These are phyloP conservation scores for Monosporozyma solicola DNA, from an alignment of 805 yeast genomes.

Conservation along the genomic window DNA sequence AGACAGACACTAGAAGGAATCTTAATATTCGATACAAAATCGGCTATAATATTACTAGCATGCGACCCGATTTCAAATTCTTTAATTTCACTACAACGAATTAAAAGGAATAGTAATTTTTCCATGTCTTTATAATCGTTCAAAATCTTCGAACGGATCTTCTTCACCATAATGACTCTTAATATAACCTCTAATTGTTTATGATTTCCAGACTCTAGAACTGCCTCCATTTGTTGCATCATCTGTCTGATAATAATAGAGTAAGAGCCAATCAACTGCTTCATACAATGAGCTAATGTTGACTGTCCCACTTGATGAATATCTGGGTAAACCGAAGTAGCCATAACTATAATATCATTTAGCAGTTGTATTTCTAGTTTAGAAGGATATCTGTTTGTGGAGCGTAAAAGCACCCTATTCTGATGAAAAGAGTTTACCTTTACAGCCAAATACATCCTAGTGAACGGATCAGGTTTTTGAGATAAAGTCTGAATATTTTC, in stretches of 20 bases:
- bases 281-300: conserved; percentile 58
- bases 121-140: conserved; percentile 47
- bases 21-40: conserved; percentile 36
- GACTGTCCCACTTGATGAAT: conserved; percentile 65
- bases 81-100: conserved; percentile 49
- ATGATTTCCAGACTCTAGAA: conserved; percentile 41
- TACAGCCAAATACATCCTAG: conserved; percentile 68
- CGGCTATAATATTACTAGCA: conserved; percentile 45
- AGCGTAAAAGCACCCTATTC: conserved; percentile 61
- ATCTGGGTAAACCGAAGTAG: conserved; percentile 62
- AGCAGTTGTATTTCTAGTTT: conserved; percentile 53
- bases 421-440: conserved; percentile 66
- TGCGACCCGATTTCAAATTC: conserved; percentile 45
- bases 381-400: conserved; percentile 64
- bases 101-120: conserved; percentile 41
- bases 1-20: conserved; percentile 49
- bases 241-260: conserved; percentile 36
- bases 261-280: conserved; percentile 59
- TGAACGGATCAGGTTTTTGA: conserved; percentile 57
- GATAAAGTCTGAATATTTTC: conserved; percentile 52
- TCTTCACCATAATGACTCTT: conserved; percentile 45
- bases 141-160: conserved; percentile 49
- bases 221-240: conserved; percentile 41
- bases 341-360: conserved; percentile 52
- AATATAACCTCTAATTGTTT: conserved; percentile 60